Base-by-base conservation (phyloP, 2,329 filamentous ascomycete genomes). In the Rasamsonia emersonii region DNA sequence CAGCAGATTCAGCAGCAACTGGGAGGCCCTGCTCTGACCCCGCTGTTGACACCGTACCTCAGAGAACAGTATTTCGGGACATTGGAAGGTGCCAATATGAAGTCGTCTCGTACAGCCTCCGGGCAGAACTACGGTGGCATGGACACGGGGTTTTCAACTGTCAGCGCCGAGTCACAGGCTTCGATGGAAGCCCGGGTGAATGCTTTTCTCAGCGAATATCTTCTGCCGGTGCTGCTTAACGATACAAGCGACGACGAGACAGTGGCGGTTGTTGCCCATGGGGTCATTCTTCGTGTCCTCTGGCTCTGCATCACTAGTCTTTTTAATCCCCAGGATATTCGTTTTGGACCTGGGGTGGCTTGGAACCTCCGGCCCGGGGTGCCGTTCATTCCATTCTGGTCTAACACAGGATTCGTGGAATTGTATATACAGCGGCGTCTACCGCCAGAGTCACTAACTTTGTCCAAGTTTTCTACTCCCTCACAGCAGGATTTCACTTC, bases 201-300 rank as follows among this genome's bases (percentile, higher is more conserved):
- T 33, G 51, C 46, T 0, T 94, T 94, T 44, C 56, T 94, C 14
- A 65, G 78, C 35, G 54, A 65, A 6, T 65, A 81, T 47, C 59
- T 94, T 1, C 43, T 73, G 4, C 78, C 78, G 7, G 38, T 82
- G 3, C 37, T 80, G 10, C 42, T 62, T 8, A 42, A 55, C 8
- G 42, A 52, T 1, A 38, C 42, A 2, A 30, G 42, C 11, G 27
- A 17, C 5, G 53, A 65, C 8, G 47, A 54, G 5, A 60, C 65
- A 2, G 62, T 86, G 9, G 78, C 76, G 1, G 61, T 93, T 9
- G 81, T 93, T 3, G 81, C 86, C 2, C 88, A 95, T 49, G 86
- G 88, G 10, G 79, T 93, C 39, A 76, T 93, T 24, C 70, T 94
- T 2, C 75, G 75, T 2, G 69, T 75, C 18, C 57, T 94, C 0